Conservation (phyloP, 1,284 basidiomycete genomes). For the Schizophyllum amplum region DNA sequence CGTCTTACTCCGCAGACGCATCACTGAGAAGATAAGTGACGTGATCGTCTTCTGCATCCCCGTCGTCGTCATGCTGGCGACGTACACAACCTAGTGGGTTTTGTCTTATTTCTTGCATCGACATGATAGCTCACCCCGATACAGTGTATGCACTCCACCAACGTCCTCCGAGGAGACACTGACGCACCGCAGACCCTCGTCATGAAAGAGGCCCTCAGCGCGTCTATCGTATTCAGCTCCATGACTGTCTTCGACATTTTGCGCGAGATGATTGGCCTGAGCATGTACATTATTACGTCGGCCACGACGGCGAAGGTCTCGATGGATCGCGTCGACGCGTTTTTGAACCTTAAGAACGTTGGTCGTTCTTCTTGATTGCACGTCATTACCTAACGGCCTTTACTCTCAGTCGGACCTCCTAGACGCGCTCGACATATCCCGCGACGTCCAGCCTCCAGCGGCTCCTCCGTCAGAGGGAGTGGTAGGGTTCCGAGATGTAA, state of each 20-base stretch:
- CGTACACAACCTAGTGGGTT: background rate
- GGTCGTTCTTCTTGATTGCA: background rate
- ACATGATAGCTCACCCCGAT: background rate
- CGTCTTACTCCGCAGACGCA: slow-evolving; percentile 17
- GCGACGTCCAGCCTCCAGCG: slow-evolving; percentile 7
- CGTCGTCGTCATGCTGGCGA: background rate
- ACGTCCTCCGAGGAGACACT: background rate
- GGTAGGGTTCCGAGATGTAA: slow-evolving; percentile 33
- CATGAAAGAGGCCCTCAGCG: slow-evolving; percentile 29
- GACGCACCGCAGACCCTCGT: slow-evolving; percentile 23
- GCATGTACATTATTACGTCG: background rate
- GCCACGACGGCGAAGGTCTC: slow-evolving; percentile 35
- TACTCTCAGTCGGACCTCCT: background rate
- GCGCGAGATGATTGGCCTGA: slow-evolving; percentile 9
- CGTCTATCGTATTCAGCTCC: slow-evolving; percentile 32
- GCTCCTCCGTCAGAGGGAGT: slow-evolving; percentile 10
- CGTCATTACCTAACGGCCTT: slow-evolving; percentile 19
- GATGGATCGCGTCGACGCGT: slow-evolving; percentile 38
- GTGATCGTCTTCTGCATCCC: background rate
- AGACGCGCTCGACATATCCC: slow-evolving; percentile 15
- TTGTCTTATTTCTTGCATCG: background rate
- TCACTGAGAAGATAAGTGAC: slow-evolving; percentile 16
- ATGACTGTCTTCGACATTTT: slow-evolving; percentile 41
- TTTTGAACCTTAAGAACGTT: slow-evolving; percentile 13
- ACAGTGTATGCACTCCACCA: background rate